These are phyloP conservation scores for Purpureocillium lavendulum DNA, from an alignment of 2,329 filamentous ascomycete genomes.

Conservation along the genomic window DNA sequence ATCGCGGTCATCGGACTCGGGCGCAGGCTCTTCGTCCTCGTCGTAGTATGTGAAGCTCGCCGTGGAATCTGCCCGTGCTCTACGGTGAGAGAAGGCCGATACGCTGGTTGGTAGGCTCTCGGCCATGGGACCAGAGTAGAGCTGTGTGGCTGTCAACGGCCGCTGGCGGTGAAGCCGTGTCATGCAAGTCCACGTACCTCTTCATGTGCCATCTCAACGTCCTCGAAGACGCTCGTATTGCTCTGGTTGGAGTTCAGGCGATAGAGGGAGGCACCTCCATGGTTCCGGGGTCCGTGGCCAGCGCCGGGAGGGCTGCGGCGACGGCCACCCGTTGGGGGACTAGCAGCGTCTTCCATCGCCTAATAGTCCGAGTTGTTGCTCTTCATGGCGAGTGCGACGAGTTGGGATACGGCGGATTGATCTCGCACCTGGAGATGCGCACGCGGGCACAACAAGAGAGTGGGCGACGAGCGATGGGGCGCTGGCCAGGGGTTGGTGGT, in stretches of 20 bases:
- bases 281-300: constrained; percentile 1
- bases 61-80: constrained; percentile 71
- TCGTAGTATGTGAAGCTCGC: constrained; percentile 88
- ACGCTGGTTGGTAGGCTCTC: constrained; percentile 94
- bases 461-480: no score
- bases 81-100: constrained; percentile 83
- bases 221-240: constrained; percentile 74
- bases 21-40: constrained; percentile 41
- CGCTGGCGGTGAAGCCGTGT: neutral
- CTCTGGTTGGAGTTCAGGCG: constrained; percentile 62
- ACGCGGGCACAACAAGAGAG: no score
- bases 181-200: constrained; percentile 49
- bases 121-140: constrained; percentile 86
- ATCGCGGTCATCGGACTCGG: constrained; percentile 17
- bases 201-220: constrained; percentile 98
- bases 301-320: constrained; percentile 1
- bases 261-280: constrained; percentile 29
- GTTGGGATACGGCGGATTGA: no score
- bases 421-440: no score
- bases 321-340: neutral
- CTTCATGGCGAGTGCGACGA: neutral
- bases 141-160: constrained; percentile 27
- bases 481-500: no score
- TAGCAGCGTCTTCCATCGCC: constrained; percentile 3
- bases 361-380: neutral